phyloP scores from a whole-genome alignment of 768 basidiomycete species.

The Asterophora lycoperdoides region DNA sequence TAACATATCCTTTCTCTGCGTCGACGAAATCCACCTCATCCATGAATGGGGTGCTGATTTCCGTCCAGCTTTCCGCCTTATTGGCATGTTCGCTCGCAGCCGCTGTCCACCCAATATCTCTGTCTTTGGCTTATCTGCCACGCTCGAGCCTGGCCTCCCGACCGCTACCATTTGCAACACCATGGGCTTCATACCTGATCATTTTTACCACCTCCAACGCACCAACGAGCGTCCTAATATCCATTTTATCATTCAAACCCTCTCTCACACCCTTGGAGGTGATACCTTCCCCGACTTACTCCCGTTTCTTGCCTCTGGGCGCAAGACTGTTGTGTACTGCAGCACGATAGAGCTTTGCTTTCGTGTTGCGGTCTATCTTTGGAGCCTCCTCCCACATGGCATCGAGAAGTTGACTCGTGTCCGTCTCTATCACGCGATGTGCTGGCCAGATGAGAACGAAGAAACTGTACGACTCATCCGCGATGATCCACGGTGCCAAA shows the following conservation, averaged over 20 bases:
- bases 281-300: background rate
- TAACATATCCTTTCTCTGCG: slow-evolving; percentile 13
- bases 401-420: background rate
- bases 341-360: slow-evolving; percentile 1
- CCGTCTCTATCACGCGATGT: slow-evolving; percentile 5
- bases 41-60: slow-evolving; percentile 16
- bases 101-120: slow-evolving; percentile 2
- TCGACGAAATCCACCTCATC: slow-evolving; percentile 9
- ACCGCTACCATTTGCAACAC: background rate
- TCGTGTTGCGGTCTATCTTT: background rate
- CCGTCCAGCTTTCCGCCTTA: background rate
- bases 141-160: background rate
- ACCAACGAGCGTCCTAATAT: slow-evolving; percentile 1
- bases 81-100: slow-evolving; percentile 1
- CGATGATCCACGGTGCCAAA: background rate
- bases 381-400: background rate
- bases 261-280: background rate
- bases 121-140: slow-evolving; percentile 1
- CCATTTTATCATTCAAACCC: background rate
- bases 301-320: background rate
- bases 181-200: background rate
- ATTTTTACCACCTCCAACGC: background rate
- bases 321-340: slow-evolving; percentile 1
- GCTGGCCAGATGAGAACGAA: slow-evolving; percentile 6
- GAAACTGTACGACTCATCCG: slow-evolving; percentile 1